Evolutionary conservation across 192 early-diverging fungal genomes (phyloP), one percentile per base, ranked within the genome.

Genomic region (Mortierella antarctica): DNA sequence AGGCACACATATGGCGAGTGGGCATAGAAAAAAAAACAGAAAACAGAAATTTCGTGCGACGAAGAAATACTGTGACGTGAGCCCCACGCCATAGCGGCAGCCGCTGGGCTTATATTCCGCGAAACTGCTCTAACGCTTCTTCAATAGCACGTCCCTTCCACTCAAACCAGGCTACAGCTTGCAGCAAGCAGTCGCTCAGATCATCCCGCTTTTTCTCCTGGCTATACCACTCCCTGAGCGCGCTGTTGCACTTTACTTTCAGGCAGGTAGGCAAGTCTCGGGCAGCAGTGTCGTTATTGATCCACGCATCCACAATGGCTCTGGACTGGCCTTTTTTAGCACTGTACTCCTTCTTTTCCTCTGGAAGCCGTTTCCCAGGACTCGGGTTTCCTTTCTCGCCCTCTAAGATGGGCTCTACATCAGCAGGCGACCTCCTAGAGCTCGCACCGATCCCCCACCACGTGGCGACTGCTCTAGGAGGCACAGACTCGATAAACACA

Each of bases 141-240:
- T 71, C 18, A 17, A 79, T 67, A 21, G 84, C 75, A 61, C 65
- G 57, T 7, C 42, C 45, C 13, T 57, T 67, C 87, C 87, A 88
- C 60, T 84, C 65, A 58, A 71, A 75, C 85, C 87, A 88, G 9
- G 87, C 68, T 7, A 86, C 44, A 15, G 83, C 87, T 44, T 88
- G 87, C 62, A 86, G 13, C 13, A 88, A 46, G 39, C 84, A 75
- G 52, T 88, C 87, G 55, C 87, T 83, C 8, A 88, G 47, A 62
- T 88, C 87, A 47, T 88, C 87, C 4, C 82, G 71, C 31, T 88
- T 88, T 53, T 77, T 74, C 41, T 82, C 85, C 15, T 45, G 52
- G 10, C 23, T 48, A 51, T 76, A 88, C 65, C 57, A 71, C 9
- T 69, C 20, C 21, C 59, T 73, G 21, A 81, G 46, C 2, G 62